Evolutionary conservation across 495 filamentous ascomycete genomes (phyloP), one percentile per base, ranked within the genome.

Genomic region (Aspergillus bridgeri): DNA sequence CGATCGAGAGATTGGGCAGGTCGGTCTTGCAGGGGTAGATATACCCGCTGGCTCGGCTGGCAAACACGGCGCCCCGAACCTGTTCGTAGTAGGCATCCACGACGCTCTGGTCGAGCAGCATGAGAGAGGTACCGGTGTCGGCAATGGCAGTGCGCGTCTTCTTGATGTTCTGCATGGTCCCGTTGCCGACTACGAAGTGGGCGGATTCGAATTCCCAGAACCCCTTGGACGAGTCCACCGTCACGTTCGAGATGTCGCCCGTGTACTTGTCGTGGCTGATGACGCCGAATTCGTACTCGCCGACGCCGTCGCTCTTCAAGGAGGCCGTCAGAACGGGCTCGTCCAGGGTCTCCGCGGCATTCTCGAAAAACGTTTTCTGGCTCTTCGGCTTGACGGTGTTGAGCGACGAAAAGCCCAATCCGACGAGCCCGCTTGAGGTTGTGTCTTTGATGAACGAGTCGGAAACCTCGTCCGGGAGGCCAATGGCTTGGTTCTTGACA

Each of bases 281-380:
- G 48, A 60, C 70, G 22, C 91, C 91, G 69, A 94, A 94, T 55
- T 90, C 86, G 67, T 92, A 96, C 57, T 81, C 79, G 45, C 91
- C 89, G 6, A 78, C 75, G 53, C 83, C 77, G 19, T 79, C 70
- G 56, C 59, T 65, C 56, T 85, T 83, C 43, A 94, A 82, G 48
- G 86, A 81, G 22, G 86, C 86, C 3, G 89, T 88, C 70, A 94
- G 88, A 21, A 94, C 70, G 5, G 89, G 89, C 62, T 82, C 71
- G 42, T 83, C 79, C 21, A 96, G 83, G 9, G 69, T 69, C 21
- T 75, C 56, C 60, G 83, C 80, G 48, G 89, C 75, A 65, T 91
- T 92, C 57, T 91, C 89, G 69, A 94, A 93, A 71, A 92, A 94
- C 24, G 90, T 94, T 64, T 84, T 84, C 66, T 91, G 86, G 60